Conservation (phyloP, 1,139 yeast genomes). For the Suhomyces choctaworum region DNA sequence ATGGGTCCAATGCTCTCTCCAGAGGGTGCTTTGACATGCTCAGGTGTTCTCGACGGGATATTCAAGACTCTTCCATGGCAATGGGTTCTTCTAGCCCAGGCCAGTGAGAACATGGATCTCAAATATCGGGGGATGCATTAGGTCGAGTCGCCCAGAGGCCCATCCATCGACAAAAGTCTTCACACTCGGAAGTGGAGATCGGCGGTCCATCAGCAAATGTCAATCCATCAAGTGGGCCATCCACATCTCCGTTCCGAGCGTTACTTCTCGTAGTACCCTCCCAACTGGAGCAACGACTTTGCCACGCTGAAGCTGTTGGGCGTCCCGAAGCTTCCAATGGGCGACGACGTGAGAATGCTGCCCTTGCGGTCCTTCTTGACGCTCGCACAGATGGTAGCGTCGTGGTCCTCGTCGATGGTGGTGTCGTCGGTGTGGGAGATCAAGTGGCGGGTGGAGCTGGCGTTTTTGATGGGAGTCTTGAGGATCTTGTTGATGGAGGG, state of each 20-base stretch:
- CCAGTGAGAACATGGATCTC: too few species aligned
- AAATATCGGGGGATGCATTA: too few species aligned
- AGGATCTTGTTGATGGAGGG: slow-evolving; percentile 49
- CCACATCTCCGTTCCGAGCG: slow-evolving; percentile 7
- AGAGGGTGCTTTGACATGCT: too few species aligned
- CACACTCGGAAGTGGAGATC: too few species aligned
- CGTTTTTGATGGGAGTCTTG: slow-evolving; percentile 45
- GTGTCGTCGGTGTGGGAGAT: slow-evolving; percentile 34
- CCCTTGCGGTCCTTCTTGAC: slow-evolving; percentile 16
- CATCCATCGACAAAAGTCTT: too few species aligned
- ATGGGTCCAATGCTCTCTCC: too few species aligned
- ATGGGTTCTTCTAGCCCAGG: too few species aligned
- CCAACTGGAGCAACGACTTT: slow-evolving; percentile 48
- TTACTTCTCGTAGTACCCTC: slow-evolving; percentile 22
- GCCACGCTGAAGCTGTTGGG: slow-evolving; percentile 53
- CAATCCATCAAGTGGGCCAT: slow-evolving; percentile 9
- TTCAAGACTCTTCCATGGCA: too few species aligned
- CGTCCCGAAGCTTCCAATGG: slow-evolving; percentile 45
- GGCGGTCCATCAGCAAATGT: too few species aligned
- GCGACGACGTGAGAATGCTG: slow-evolving; percentile 26
- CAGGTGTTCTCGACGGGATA: too few species aligned
- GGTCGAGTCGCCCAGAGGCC: too few species aligned
- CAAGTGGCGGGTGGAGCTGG: slow-evolving; percentile 28
- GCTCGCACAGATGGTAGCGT: slow-evolving; percentile 20
- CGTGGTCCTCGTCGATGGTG: slow-evolving; percentile 37